A percentile compares a stretch with the other conserved stretches of the same genome.
Evolutionary conservation across 2,329 filamentous ascomycete genomes (phyloP).

Genomic region (Amylocarpus encephaloides): DNA sequence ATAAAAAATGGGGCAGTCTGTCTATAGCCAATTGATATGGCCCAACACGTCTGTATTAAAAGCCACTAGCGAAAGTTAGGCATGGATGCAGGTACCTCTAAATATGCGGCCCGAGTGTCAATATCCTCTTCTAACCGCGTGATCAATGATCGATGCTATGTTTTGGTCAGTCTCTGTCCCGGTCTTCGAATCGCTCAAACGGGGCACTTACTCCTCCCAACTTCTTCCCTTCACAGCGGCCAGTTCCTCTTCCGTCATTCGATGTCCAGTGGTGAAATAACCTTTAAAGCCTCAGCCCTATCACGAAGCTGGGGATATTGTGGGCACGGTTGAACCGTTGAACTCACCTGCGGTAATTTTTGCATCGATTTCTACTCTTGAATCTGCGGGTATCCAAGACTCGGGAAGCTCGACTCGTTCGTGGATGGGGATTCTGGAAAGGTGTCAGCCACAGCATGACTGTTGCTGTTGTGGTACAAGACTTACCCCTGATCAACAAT

Average conservation of each 20-base stretch:
- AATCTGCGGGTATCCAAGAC: constrained; percentile 89
- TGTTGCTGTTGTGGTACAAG: not conserved
- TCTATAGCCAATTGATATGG: not conserved
- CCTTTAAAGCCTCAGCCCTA: constrained; percentile 39
- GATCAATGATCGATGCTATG: constrained; percentile 31
- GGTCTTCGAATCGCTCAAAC: constrained; percentile 7
- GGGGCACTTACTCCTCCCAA: constrained; percentile 68
- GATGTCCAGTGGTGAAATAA: constrained; percentile 80
- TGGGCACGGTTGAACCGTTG: constrained; percentile 8
- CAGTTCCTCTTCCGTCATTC: constrained; percentile 82
- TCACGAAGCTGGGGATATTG: constrained; percentile 6
- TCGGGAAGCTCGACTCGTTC: constrained; percentile 90
- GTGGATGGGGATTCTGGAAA: constrained; percentile 68
- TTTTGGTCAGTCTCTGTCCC: constrained; percentile 22
- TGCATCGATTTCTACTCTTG: constrained; percentile 95
- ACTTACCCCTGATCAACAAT: constrained; percentile 71
- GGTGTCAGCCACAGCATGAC: constrained; percentile 4
- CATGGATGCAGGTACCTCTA: constrained; percentile 11
- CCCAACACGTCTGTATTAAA: not conserved
- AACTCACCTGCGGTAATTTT: constrained; percentile 84
- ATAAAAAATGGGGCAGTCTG: not conserved
- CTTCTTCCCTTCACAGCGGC: constrained; percentile 79
- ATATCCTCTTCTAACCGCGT: constrained; percentile 14
- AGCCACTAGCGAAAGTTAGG: constrained; percentile 7
- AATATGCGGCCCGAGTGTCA: constrained; percentile 11